These are phyloP conservation scores for Laetiporus sulphureus DNA, from an alignment of 1,284 basidiomycete species.

Conservation along the genomic window DNA sequence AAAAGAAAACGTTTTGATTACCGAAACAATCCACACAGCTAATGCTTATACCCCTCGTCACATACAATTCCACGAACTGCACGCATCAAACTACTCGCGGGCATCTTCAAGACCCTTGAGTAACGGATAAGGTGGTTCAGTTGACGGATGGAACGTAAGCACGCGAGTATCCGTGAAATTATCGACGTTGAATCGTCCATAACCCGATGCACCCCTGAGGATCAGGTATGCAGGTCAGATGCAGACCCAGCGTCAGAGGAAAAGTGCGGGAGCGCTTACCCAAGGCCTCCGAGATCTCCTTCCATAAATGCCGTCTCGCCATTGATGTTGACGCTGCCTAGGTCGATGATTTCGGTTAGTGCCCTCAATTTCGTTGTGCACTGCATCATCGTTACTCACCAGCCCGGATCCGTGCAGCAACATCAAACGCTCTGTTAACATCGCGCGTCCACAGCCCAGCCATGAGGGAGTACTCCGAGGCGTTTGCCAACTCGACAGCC, in stretches of 20 bases:
- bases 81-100: no score
- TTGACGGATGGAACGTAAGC: slow-evolving; percentile 32
- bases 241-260: no score
- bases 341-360: background rate
- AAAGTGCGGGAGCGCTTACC: slow-evolving; percentile 18
- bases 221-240: background rate
- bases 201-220: slow-evolving; percentile 41
- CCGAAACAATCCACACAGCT: no score
- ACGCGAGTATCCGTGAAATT: slow-evolving; percentile 41
- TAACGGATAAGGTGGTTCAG: background rate
- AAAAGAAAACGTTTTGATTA: no score
- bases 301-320: slow-evolving; percentile 25
- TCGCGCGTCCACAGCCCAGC: slow-evolving; percentile 51
- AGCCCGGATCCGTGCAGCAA: background rate
- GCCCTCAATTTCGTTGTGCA: background rate
- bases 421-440: slow-evolving; percentile 33
- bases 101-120: no score
- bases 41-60: no score
- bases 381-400: background rate
- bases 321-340: slow-evolving; percentile 37
- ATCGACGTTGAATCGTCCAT: slow-evolving; percentile 44
- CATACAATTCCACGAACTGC: no score
- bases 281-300: slow-evolving; percentile 21
- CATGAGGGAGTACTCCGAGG: slow-evolving; percentile 46
- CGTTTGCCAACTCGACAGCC: slow-evolving; percentile 47